Evolutionary conservation across 495 filamentous ascomycete species (phyloP).

Genomic region (Penicillium flavigenum): DNA sequence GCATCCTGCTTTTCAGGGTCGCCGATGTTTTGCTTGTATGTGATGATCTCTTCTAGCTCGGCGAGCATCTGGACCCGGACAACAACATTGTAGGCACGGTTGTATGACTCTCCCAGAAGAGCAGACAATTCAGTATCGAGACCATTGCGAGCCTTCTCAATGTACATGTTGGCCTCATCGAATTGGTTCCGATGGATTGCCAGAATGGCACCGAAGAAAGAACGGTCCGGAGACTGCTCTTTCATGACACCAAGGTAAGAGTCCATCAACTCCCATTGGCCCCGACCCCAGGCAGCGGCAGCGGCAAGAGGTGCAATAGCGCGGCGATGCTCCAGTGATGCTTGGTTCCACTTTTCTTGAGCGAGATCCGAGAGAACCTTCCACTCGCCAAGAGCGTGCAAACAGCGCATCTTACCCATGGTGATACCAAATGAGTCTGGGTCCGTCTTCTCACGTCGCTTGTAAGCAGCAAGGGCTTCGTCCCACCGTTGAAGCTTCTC

Average conservation of each 20-base stretch:
- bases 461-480: constrained; percentile 90
- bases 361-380: constrained; percentile 83
- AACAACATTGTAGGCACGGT: constrained; percentile 90
- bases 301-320: constrained; percentile 90
- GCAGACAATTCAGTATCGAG: constrained; percentile 94
- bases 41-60: constrained; percentile 96
- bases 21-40: constrained; percentile 84
- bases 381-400: constrained; percentile 97
- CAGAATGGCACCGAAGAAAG: constrained; percentile 95
- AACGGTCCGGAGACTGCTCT: constrained; percentile 82
- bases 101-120: constrained; percentile 93
- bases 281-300: constrained; percentile 94
- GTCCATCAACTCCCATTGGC: constrained; percentile 97
- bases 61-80: constrained; percentile 98
- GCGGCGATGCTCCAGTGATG: constrained; percentile 77
- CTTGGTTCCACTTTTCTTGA: constrained; percentile 89
- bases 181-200: constrained; percentile 94
- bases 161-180: constrained; percentile 77
- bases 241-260: constrained; percentile 95
- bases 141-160: constrained; percentile 87
- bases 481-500: constrained; percentile 98
- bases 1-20: constrained; percentile 81
- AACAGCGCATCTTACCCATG: constrained; percentile 99
- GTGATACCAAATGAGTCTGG: constrained; percentile 81
- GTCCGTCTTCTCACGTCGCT: constrained; percentile 71